Evolutionary conservation across 768 basidiomycete genomes (phyloP), one percentile per base, ranked within the genome.

Genomic region (Phaeotremella fagi): DNA sequence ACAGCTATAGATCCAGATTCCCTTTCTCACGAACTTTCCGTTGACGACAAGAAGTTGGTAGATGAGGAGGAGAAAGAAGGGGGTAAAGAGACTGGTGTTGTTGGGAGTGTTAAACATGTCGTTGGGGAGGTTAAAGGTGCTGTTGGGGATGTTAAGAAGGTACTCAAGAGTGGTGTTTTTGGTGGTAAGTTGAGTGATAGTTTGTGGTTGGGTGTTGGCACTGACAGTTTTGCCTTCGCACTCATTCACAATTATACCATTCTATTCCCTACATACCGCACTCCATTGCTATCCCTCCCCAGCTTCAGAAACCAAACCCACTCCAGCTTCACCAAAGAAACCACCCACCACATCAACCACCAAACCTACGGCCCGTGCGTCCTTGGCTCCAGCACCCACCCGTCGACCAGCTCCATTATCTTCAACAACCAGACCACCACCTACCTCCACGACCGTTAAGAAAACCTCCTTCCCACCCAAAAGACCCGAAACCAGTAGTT

Each of bases 1-100:
- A 41, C 38, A 20, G 38, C 20, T 41, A 7, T 41, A 12, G 1
- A 67, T 84, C 24, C 63, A 90, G 0, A 90, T n/a, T n/a, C n/a
- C n/a, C n/a, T n/a, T n/a, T n/a, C n/a, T n/a, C n/a, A n/a, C n/a
- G n/a, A n/a, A n/a, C n/a, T n/a, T n/a, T n/a, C n/a, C n/a, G n/a
- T n/a, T n/a, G n/a, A n/a, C n/a, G n/a, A n/a, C 9, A 33, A 33
- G 31, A 16, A 16, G 16, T 7, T 33, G 7, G 31, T 33, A 33
- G 31, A 16, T 33, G 31, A 16, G 31, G 31, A 33, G 31, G 31
- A 16, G 31, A 16, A 33, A 16, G 6, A 45, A 3, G 31, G 36
- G 47, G 48, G 22, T n/a, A 26, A 51, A 26, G 37, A 43, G 26
- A 28, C 37, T 9, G 31, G 31, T 33, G 31, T 7, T 33, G 31